Evolutionary conservation across 1,284 basidiomycete genomes (phyloP).

Genomic region (Naganishia albida): DNA sequence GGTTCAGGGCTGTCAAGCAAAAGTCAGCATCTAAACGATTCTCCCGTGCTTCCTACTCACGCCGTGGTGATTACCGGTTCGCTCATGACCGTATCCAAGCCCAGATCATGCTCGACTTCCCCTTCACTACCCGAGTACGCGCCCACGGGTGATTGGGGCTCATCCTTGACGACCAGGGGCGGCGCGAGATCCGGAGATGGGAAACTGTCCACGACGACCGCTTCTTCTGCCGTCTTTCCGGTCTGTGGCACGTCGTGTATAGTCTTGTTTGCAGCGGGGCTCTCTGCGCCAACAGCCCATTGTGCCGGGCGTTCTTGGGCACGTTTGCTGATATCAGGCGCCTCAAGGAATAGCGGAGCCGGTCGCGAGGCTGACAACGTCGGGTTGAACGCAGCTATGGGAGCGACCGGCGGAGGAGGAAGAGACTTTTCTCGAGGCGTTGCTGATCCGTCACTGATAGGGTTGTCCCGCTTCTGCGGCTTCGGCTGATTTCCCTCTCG

Average conservation of each 20-base stretch:
- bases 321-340: neutral
- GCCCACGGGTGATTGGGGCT: constrained; percentile 4
- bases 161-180: neutral
- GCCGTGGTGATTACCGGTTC: neutral
- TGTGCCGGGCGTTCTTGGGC: neutral
- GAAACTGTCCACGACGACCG: neutral
- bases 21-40: neutral
- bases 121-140: constrained; percentile 23
- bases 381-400: neutral
- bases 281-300: constrained; percentile 6
- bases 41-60: neutral
- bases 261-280: neutral
- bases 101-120: constrained; percentile 27
- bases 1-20: constrained; percentile 9
- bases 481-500: neutral
- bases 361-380: neutral
- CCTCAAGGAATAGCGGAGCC: constrained; percentile 6
- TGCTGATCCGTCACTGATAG: neutral
- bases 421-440: neutral
- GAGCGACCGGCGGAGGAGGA: neutral
- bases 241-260: neutral
- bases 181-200: neutral
- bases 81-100: constrained; percentile 5
- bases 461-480: neutral
- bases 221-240: neutral